Base-by-base conservation (phyloP, 257 asterid genomes). In the Gentiana straminea region DNA sequence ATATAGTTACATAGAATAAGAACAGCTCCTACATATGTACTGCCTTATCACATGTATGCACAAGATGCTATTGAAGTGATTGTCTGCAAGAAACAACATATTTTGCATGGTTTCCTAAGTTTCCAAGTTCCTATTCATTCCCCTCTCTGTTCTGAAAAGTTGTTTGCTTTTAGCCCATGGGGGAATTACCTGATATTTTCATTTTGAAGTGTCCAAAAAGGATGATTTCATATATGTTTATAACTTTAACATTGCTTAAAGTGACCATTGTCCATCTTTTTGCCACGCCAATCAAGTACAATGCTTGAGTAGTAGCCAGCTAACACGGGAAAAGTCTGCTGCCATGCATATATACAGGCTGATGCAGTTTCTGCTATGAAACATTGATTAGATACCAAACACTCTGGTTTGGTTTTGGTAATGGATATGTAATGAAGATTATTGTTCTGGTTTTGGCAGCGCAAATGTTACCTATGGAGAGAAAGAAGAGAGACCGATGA, bases 401-500 rank as follows among this genome's bases (percentile, higher is more conserved):
- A 36, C 0, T 35, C 1, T 7, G 32, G 33, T 24, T 34, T 4
- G 39, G 7, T 37, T 8, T 64, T 51, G 38, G 35, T 57, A 24
- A 24, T 50, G 10, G 35, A 49, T 5, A 35, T 49, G 49, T 41
- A 41, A 41, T 41, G 24, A 24, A 41, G 38, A 36, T 46, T 47
- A 35, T 57, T 48, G 49, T 4, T 52, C 8, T 38, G 4, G 35
- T 47, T 60, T 35, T 64, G 64, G 49, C 83, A 80, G 95, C 15
- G 79, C 52, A 43, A 86, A 86, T 62, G 79, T 86, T 45, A 80
- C 82, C 15, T 46, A 58, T 47, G 89, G 89, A 63, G 75, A 70
- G 69, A 74, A 46, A 51, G 95, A 86, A 69, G 95, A 86, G 51
- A 86, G 92, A 70, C 2, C 61, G 79, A 86, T 82, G 92, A 80